Evolutionary conservation across 2,329 filamentous ascomycete genomes (phyloP).

Genomic region (Fusarium papillatum): DNA sequence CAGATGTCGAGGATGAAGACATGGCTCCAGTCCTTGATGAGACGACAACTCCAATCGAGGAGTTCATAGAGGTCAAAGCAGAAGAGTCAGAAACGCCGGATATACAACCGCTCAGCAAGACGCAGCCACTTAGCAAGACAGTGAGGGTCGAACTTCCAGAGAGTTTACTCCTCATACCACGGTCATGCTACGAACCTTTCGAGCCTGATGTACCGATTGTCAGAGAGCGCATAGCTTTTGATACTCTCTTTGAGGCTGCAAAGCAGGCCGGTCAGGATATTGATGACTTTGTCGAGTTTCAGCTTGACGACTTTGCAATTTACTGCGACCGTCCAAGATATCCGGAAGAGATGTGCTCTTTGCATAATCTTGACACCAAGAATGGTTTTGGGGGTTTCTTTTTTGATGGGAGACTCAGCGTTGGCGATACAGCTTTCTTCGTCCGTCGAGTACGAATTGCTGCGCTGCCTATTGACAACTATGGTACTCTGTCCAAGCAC

Average conservation of each 20-base stretch:
- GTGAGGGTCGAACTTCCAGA: constrained; percentile 46
- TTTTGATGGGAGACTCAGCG: constrained; percentile 72
- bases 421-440: constrained; percentile 58
- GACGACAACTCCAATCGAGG: constrained; percentile 7
- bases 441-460: constrained; percentile 70
- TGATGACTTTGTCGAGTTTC: constrained; percentile 59
- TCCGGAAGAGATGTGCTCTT: constrained; percentile 64
- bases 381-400: constrained; percentile 55
- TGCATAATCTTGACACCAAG: constrained; percentile 64
- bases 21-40: not conserved
- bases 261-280: constrained; percentile 22
- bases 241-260: constrained; percentile 15
- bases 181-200: constrained; percentile 50
- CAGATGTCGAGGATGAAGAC: not conserved
- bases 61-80: not conserved
- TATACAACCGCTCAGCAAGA: not conserved
- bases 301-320: constrained; percentile 70
- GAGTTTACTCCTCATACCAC: constrained; percentile 43
- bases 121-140: not conserved
- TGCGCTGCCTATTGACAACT: constrained; percentile 75
- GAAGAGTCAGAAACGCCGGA: not conserved
- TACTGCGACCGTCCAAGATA: constrained; percentile 59
- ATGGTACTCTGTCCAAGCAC: constrained; percentile 61
- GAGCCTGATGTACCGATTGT: constrained; percentile 40
- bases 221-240: constrained; percentile 39